Conservation (phyloP, 225 moss, liverwort and hornwort genomes). For the Pseudoscleropodium purum region DNA sequence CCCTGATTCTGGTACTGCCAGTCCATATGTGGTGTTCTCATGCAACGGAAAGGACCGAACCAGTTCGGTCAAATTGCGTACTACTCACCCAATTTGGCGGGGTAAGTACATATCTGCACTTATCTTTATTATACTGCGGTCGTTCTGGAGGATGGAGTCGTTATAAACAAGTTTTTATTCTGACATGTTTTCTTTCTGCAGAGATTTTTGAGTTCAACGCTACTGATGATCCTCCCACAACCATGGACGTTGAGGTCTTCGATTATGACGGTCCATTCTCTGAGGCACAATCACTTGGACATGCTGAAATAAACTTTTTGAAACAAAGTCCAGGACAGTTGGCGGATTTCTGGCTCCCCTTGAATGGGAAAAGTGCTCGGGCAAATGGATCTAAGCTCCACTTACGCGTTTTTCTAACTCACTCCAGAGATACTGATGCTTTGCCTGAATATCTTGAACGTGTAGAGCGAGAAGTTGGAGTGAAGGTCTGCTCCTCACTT, state of each 20-base stretch:
- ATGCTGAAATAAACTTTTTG: conserved; percentile 61
- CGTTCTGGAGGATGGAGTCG: neutral
- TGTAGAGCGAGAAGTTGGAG: conserved; percentile 53
- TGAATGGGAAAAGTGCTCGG: conserved; percentile 47
- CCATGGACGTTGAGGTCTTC: conserved; percentile 74
- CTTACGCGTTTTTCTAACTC: conserved; percentile 50
- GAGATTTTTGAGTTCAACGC: conserved; percentile 91
- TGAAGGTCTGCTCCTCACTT: conserved; percentile 30
- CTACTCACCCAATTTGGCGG: conserved; percentile 60
- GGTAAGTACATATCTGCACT: conserved; percentile 17
- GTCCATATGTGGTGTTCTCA: conserved; percentile 81
- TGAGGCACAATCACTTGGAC: conserved; percentile 67
- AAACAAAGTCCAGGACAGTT: conserved; percentile 54
- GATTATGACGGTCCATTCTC: conserved; percentile 89
- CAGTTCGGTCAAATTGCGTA: conserved; percentile 75
- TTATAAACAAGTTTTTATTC: neutral
- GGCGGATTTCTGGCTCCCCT: conserved; percentile 66
- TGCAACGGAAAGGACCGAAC: conserved; percentile 76
- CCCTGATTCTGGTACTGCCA: conserved; percentile 45
- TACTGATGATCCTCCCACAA: conserved; percentile 71
- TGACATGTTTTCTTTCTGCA: conserved; percentile 8
- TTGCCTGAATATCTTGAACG: conserved; percentile 61
- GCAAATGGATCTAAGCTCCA: conserved; percentile 60
- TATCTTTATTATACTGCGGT: neutral
- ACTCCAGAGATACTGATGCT: conserved; percentile 43